Evolutionary conservation across 1,139 yeast species (phyloP).

Genomic region (Saccharomyces hybrid): DNA sequence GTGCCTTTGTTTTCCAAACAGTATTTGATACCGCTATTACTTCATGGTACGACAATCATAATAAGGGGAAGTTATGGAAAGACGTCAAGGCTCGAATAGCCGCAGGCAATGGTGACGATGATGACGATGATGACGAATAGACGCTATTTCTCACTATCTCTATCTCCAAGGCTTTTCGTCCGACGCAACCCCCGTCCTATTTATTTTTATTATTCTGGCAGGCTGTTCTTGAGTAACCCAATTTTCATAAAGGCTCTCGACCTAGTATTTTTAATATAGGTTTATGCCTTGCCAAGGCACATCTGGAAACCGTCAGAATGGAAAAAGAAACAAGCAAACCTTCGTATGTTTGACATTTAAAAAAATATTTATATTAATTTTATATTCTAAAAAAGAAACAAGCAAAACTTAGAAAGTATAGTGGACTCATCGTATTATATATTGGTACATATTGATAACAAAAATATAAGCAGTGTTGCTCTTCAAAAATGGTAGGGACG

Average conservation of each 20-base stretch:
- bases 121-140: constrained; percentile 15
- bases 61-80: constrained; percentile 96
- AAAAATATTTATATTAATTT: background rate
- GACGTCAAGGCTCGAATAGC: constrained; percentile 71
- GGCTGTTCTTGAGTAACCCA: background rate
- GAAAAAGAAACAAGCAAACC: background rate
- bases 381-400: background rate
- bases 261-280: background rate
- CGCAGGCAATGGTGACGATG: constrained; percentile 54
- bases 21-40: constrained; percentile 76
- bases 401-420: background rate
- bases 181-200: background rate
- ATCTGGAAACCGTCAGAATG: background rate
- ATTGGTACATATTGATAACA: background rate
- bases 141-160: too few relatives aligned
- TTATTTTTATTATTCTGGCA: background rate
- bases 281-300: background rate
- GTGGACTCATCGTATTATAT: background rate
- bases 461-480: too few relatives aligned
- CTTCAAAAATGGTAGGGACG: too few relatives aligned
- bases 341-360: background rate
- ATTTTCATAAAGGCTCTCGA: background rate
- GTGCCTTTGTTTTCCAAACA: constrained; percentile 87
- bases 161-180: background rate
- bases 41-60: constrained; percentile 77